Evolutionary conservation across 345 rosid genomes (phyloP), one percentile per base, ranked within the genome.

Genomic region (Syzygium grande): DNA sequence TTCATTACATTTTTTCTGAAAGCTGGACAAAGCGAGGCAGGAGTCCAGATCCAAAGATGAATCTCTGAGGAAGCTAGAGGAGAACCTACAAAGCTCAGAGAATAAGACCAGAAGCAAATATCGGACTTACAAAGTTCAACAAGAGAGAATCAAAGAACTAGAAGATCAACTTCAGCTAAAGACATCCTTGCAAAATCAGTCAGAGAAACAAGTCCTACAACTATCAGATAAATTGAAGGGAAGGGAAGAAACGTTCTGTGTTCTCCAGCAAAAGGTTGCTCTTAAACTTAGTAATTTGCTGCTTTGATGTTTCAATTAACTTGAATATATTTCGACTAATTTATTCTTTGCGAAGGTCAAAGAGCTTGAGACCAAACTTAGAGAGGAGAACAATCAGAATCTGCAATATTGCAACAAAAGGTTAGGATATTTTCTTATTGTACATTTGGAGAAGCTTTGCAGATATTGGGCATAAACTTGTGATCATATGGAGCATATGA

Each of bases 21-120:
- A 97, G 98, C 96, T 97, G 87, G 98, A 97, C 77, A 97, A 95
- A 93, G 96, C 92, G 85, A 93, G 94, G 90, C 99, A 95, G 80
- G 98, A 96, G 86, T 92, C 90, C 59, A 96, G 94, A 91, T 92
- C 92, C 19, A 97, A 97, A 91, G 99, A 97, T 86, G 99, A 97
- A 90, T 88, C 95, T 27, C 79, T 94, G 63, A 94, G 92, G 89
- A 97, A 94, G 92, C 89, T 96, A 56, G 99, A 97, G 92, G 99
- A 97, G 86, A 94, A 89, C 88, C 87, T 95, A 84, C 99, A 94
- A 87, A 92, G 88, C 91, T 87, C 94, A 86, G 99, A 97, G 89
- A 92, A 89, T 90, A 97, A 93, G 92, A 90, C 91, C 34, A 97
- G 92, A 91, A 91, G 92, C 78, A 94, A 94, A 91, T 98, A 97